phyloP scores from a whole-genome alignment of 352 stramenopile genomes.

The Halophytophthora batemanensis region DNA sequence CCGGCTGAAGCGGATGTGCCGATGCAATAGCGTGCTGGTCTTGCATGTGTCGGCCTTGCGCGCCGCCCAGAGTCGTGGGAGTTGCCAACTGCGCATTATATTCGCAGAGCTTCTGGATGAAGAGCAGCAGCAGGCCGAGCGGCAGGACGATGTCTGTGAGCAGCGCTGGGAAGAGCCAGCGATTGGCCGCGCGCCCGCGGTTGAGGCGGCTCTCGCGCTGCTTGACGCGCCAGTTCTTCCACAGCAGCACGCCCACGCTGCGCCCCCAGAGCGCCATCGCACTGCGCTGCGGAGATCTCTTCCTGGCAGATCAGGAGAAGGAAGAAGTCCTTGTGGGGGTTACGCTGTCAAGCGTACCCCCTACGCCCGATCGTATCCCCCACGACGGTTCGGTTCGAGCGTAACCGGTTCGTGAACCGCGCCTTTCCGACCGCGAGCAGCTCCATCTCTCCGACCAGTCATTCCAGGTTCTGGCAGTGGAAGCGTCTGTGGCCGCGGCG shows the following conservation, averaged over 20 bases:
- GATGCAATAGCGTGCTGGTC: not conserved
- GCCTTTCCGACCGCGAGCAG: too few relatives aligned
- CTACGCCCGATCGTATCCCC: too few relatives aligned
- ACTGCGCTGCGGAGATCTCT: too few relatives aligned
- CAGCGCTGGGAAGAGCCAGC: slow-evolving; percentile 68
- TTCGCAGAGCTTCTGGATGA: slow-evolving; percentile 55
- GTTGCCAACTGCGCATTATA: slow-evolving; percentile 42
- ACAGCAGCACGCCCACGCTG: slow-evolving; percentile 57
- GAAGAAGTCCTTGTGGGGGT: too few relatives aligned
- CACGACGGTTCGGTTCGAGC: too few relatives aligned
- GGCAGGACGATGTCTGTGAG: slow-evolving; percentile 69
- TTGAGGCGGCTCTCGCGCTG: slow-evolving; percentile 78
- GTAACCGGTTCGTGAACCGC: too few relatives aligned
- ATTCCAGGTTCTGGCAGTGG: too few relatives aligned
- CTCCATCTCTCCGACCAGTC: too few relatives aligned
- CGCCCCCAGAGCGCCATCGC: slow-evolving; percentile 26
- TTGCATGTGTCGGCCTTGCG: not conserved
- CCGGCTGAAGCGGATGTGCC: not conserved
- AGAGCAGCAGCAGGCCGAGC: slow-evolving; percentile 49
- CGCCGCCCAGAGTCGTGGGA: slow-evolving; percentile 8
- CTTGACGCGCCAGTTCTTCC: slow-evolving; percentile 84
- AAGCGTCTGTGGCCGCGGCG: too few relatives aligned
- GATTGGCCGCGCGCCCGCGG: slow-evolving; percentile 23
- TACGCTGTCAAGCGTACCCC: too few relatives aligned
- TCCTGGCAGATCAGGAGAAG: too few relatives aligned